phyloP scores from a whole-genome alignment of 1,139 yeast species.

The Dujonia santamariae region DNA sequence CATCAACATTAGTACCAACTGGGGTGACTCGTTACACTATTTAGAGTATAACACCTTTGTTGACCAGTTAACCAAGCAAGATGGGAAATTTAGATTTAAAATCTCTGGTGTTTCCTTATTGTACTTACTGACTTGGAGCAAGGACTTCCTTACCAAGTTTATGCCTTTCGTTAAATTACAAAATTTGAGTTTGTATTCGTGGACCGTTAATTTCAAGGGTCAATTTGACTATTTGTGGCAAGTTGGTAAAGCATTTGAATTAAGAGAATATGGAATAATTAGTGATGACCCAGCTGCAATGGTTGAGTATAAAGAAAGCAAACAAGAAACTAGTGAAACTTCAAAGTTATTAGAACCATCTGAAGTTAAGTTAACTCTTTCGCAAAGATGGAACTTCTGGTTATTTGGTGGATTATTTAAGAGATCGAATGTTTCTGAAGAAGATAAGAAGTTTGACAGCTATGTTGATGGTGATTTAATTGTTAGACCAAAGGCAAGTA shows the following conservation, averaged over 20 bases:
- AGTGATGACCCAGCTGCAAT: conserved; percentile 56
- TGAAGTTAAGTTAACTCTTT: conserved; percentile 17
- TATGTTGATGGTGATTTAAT: conserved; percentile 25
- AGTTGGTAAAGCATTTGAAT: conserved; percentile 22
- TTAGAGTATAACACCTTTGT: conserved; percentile 37
- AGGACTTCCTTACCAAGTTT: conserved; percentile 32
- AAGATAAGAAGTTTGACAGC: conserved; percentile 21
- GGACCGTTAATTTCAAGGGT: conserved; percentile 71
- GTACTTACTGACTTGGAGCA: conserved; percentile 40
- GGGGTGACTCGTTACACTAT: conserved; percentile 34
- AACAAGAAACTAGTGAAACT: not conserved
- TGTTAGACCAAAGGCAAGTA: conserved; percentile 13
- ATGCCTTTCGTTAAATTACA: conserved; percentile 37
- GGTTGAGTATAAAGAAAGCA: conserved; percentile 16
- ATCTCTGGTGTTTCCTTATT: conserved; percentile 39
- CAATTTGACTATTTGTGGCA: conserved; percentile 45
- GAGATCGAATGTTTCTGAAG: conserved; percentile 1
- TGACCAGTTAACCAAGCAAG: conserved; percentile 21
- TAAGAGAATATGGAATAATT: conserved; percentile 51
- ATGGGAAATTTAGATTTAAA: conserved; percentile 19
- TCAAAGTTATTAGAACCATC: not conserved
- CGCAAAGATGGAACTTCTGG: conserved; percentile 19
- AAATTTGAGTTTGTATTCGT: conserved; percentile 58
- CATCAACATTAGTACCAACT: conserved; percentile 33
- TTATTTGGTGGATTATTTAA: conserved; percentile 16